Evolutionary conservation across 2,329 filamentous ascomycete genomes (phyloP), one percentile per base, ranked within the genome.

Genomic region (Fulvia fulva): DNA sequence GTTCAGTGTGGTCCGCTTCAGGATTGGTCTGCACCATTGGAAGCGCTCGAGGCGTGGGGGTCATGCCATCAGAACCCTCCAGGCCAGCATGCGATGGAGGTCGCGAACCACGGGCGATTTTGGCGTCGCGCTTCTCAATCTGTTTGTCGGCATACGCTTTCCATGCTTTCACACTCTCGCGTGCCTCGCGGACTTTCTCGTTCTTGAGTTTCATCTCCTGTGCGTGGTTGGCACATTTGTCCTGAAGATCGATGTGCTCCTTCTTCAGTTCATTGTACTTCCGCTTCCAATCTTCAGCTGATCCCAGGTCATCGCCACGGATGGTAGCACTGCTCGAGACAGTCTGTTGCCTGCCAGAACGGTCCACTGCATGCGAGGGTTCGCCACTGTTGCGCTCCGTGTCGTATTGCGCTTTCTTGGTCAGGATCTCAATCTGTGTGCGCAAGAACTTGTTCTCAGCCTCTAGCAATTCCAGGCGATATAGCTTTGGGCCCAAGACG

Each of bases 151-250:
- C 26, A 45, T 70, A 72, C 5, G 51, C 49, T 49, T 69, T 65
- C 68, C 69, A 72, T 47, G 63, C 54, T 44, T 67, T 70, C 7
- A 74, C 72, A 32, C 62, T 73, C 14, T 74, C 67, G 55, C 77
- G 78, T 67, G 75, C 75, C 2, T 74, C 68, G 46, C 57, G 56
- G 34, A 62, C 67, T 45, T 70, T 68, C 41, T 58, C 59, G 8
- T 43, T 50, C 53, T 65, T 23, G 19, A 43, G 46, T 14, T 56
- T 52, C 41, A 67, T 60, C 37, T 61, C 21, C 19, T 50, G 22
- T 68, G 74, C 47, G 70, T 73, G 41, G 55, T 60, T 50, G 34
- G 60, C 45, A 58, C 67, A 49, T 22, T 51, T 53, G 37, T 56
- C 50, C 41, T 62, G 32, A 14, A 77, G 59, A 16, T 72, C 67